A percentile compares a stretch with the other conserved stretches of the same genome.
Conservation (phyloP, 75 land plant species). For the Pinus tabuliformis region DNA sequence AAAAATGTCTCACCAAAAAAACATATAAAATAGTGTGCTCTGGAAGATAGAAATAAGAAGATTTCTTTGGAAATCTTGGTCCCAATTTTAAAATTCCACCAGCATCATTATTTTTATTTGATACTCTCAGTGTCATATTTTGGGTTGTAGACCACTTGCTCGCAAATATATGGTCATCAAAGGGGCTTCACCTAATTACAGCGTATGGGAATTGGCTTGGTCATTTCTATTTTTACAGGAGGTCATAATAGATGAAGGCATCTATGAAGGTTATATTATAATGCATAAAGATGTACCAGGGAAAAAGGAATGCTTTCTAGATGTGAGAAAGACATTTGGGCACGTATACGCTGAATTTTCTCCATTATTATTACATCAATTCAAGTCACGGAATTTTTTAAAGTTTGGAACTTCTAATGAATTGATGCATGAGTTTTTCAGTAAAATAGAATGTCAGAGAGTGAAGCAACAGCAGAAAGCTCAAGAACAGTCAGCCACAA, state of each 20-base stretch:
- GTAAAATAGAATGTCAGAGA: conserved; percentile 93
- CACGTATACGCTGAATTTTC: conserved; percentile 92
- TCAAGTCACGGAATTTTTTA: conserved; percentile 54
- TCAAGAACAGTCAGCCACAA: conserved; percentile 74
- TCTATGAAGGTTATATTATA: conserved; percentile 89
- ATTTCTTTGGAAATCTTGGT: too few relatives aligned
- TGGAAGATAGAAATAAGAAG: too few relatives aligned
- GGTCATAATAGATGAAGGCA: conserved; percentile 56
- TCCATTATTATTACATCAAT: conserved; percentile 78
- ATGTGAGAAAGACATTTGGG: conserved; percentile 17
- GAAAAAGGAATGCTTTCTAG: conserved; percentile 20
- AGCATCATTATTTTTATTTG: too few relatives aligned
- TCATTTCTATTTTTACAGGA: too few relatives aligned
- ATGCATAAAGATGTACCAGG: conserved; percentile 62
- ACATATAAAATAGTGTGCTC: too few relatives aligned
- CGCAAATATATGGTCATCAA: too few relatives aligned
- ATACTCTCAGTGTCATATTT: too few relatives aligned
- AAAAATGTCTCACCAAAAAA: too few relatives aligned
- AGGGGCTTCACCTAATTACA: too few relatives aligned
- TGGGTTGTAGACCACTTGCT: too few relatives aligned
- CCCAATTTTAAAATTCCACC: too few relatives aligned
- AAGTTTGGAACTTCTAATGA: conserved; percentile 83
- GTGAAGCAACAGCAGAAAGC: conserved; percentile 80
- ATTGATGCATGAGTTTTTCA: conserved; percentile 94
- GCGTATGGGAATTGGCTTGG: too few relatives aligned